Base-by-base conservation (phyloP, 306 rosid species). In the Betula pendula region DNA sequence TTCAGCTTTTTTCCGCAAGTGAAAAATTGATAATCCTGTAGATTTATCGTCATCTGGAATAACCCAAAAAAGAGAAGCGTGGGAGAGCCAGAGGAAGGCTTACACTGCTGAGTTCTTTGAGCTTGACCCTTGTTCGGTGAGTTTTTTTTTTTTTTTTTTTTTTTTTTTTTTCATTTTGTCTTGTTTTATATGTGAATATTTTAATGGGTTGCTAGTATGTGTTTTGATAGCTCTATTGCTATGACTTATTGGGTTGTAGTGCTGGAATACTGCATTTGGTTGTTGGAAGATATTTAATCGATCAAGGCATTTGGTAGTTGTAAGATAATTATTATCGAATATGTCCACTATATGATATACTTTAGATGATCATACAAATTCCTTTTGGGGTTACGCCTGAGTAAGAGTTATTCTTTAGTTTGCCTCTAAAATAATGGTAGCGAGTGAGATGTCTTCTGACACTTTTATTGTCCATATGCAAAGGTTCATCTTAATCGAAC, bases 41-140 rank as follows among this genome's bases (percentile, higher is more conserved):
- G 98, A 92, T 88, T 91, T 58, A 25, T 85, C 92, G 6, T 80
- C 92, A 1, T 92, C 97, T 59, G 96, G 90, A 10, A 87, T 95
- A 5, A 68, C 73, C 79, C 96, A 88, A 76, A 80, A 81, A 63
- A 89, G 92, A 68, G 91, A 92, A 82, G 92, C 92, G 0, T 95
- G 92, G 94, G 97, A 90, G 80, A 89, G 83, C 52, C 87, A 84
- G 79, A 85, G 85, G 68, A 92, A 92, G 78, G 85, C 85, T 80
- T 85, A 76, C 81, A 81, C 91, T 63, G 75, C 92, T 3, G 92
- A 95, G 67, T 92, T 95, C 88, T 87, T 89, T 68, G 88, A 88
- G 77, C 60, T 90, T 68, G 97, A 95, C 71, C 99, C 99, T 81
- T 89, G 91, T 87, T 72, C 50, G 81, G 98, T 92, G 42, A 75